These are phyloP conservation scores for Leptoxyphium fumago DNA, from an alignment of 2,329 filamentous ascomycete species.

Conservation along the genomic window DNA sequence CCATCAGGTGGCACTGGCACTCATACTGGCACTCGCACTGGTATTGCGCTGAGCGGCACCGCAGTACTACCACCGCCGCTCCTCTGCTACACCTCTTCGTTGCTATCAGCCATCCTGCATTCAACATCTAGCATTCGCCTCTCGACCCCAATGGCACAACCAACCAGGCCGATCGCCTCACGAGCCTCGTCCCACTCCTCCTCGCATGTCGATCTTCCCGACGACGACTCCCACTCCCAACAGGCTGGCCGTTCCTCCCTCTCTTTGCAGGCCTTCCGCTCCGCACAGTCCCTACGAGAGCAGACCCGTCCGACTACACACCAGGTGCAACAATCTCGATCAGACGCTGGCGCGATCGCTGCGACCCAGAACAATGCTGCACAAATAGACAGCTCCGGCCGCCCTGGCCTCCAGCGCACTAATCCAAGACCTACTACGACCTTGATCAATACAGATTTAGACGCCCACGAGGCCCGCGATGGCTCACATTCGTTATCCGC, in stretches of 20 bases:
- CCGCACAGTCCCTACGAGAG: constrained; percentile 20
- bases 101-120: no score
- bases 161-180: not conserved
- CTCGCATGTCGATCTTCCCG: not conserved
- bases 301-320: not conserved
- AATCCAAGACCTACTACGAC: constrained; percentile 3
- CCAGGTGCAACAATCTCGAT: no score
- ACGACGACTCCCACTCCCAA: constrained; percentile 12
- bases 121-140: no score
- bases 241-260: constrained; percentile 21
- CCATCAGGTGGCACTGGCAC: no score
- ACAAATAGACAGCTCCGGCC: constrained; percentile 2
- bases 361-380: constrained; percentile 4
- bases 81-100: no score
- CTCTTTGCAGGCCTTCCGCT: constrained; percentile 19
- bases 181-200: not conserved
- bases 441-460: constrained; percentile 2
- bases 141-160: not conserved
- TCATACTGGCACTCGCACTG: no score
- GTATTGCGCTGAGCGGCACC: no score
- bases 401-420: constrained; percentile 8
- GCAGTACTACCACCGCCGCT: no score
- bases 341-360: constrained; percentile 7
- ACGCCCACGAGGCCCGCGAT: not conserved
- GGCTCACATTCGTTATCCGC: not conserved